phyloP scores from a whole-genome alignment of 1,139 yeast genomes.

The Zygotorulaspora mrakii region DNA sequence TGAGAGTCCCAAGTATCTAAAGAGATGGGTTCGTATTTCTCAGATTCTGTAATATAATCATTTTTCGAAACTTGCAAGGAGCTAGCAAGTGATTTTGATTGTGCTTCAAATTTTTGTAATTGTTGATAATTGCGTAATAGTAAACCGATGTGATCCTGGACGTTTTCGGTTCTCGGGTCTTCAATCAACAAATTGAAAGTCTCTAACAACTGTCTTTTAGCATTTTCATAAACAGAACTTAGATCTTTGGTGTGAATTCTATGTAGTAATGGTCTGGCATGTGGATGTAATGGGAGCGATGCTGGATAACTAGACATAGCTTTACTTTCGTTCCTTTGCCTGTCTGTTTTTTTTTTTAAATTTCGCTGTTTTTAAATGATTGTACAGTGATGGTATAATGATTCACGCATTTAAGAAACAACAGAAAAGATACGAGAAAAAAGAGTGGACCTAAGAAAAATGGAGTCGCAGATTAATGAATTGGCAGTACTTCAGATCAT shows the following conservation, averaged over 20 bases:
- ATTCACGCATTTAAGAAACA: too few relatives aligned
- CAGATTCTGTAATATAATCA: constrained; percentile 15
- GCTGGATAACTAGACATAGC: constrained; percentile 10
- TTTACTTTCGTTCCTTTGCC: constrained; percentile 5
- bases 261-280: constrained; percentile 17
- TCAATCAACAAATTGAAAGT: constrained; percentile 19
- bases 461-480: constrained; percentile 28
- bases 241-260: constrained; percentile 15
- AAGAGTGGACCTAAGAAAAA: constrained; percentile 8
- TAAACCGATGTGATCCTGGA: constrained; percentile 8
- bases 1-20: constrained; percentile 8
- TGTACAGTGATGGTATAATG: too few relatives aligned
- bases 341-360: not conserved
- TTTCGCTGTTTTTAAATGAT: constrained; percentile 2
- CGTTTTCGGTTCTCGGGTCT: constrained; percentile 9
- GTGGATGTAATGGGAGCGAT: constrained; percentile 23
- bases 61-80: constrained; percentile 11
- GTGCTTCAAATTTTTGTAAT: constrained; percentile 5
- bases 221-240: constrained; percentile 8
- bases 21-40: constrained; percentile 11
- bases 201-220: constrained; percentile 20
- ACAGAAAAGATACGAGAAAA: not conserved
- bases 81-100: constrained; percentile 2
- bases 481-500: constrained; percentile 33
- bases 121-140: constrained; percentile 8